phyloP scores from a whole-genome alignment of 2,329 filamentous ascomycete species.

The Pseudogymnoascus sp. region DNA sequence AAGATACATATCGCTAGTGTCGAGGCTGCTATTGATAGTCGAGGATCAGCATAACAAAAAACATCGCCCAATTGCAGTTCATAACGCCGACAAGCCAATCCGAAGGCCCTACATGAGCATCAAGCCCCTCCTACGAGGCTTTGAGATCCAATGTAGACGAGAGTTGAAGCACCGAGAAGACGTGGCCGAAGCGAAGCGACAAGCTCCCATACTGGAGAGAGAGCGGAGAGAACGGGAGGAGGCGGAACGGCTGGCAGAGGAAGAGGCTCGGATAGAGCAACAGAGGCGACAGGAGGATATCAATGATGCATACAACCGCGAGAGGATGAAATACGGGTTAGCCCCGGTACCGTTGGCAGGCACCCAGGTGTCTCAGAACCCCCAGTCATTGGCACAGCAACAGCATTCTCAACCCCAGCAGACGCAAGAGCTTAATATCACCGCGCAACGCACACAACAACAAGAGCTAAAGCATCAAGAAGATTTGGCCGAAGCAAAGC shows the following conservation, averaged over 20 bases:
- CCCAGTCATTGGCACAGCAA: neutral
- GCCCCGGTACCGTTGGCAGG: neutral
- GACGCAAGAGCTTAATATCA: neutral
- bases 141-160: neutral
- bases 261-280: neutral
- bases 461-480: neutral
- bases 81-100: neutral
- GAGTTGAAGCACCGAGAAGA: neutral
- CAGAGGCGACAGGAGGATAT: neutral
- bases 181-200: neutral
- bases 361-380: neutral
- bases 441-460: neutral
- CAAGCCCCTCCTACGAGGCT: neutral
- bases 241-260: neutral
- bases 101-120: neutral
- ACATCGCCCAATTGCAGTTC: neutral
- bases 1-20: neutral
- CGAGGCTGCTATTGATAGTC: neutral
- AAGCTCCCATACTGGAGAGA: neutral
- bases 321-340: neutral
- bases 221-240: neutral
- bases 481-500: neutral
- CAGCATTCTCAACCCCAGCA: neutral
- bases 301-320: neutral
- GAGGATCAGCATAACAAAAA: neutral